Percentiles rank a stretch among this genome's conserved stretches.
These are phyloP conservation scores for Brettanomyces custersianus DNA, from an alignment of 805 yeast species.

Conservation along the genomic window DNA sequence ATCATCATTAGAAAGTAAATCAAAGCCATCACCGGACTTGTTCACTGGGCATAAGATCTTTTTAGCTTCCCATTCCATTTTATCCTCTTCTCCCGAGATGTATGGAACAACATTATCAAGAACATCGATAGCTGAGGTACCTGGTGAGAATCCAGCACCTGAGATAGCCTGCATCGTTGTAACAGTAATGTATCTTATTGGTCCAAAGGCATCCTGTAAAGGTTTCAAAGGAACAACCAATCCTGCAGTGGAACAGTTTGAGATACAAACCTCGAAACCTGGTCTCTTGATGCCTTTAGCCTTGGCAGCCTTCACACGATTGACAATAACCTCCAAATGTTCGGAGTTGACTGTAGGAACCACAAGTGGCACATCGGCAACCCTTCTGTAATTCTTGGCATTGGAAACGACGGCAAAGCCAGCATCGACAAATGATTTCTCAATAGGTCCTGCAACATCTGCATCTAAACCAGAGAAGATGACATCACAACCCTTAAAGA, in stretches of 20 bases:
- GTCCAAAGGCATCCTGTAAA: slow-evolving; percentile 83
- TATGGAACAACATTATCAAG: slow-evolving; percentile 91
- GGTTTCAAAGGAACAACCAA: slow-evolving; percentile 95
- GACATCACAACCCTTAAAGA: slow-evolving; percentile 82
- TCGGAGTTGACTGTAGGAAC: slow-evolving; percentile 95
- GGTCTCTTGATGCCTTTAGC: slow-evolving; percentile 47
- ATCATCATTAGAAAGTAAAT: slow-evolving; percentile 54
- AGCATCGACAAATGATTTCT: slow-evolving; percentile 69
- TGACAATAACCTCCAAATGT: slow-evolving; percentile 67
- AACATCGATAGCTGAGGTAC: slow-evolving; percentile 91
- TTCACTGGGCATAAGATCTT: slow-evolving; percentile 75
- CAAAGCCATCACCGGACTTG: slow-evolving; percentile 43
- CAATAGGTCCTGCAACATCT: slow-evolving; percentile 88
- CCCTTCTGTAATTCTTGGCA: slow-evolving; percentile 94
- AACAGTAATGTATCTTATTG: slow-evolving; percentile 75
- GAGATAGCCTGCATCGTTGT: slow-evolving; percentile 96
- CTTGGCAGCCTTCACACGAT: slow-evolving; percentile 45
- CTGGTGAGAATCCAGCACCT: slow-evolving; percentile 98
- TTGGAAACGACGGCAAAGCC: slow-evolving; percentile 86
- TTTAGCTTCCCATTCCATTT: slow-evolving; percentile 96
- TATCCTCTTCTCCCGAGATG: slow-evolving; percentile 96
- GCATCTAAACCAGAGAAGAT: slow-evolving; percentile 94
- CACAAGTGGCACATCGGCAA: slow-evolving; percentile 75
- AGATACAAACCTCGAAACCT: slow-evolving; percentile 89
- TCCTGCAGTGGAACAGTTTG: slow-evolving; percentile 98